Percentiles rank a stretch among this genome's conserved stretches.
These are phyloP conservation scores for Rutidosis leptorrhynchoides DNA, from an alignment of 129 eudicot genomes.

Conservation along the genomic window DNA sequence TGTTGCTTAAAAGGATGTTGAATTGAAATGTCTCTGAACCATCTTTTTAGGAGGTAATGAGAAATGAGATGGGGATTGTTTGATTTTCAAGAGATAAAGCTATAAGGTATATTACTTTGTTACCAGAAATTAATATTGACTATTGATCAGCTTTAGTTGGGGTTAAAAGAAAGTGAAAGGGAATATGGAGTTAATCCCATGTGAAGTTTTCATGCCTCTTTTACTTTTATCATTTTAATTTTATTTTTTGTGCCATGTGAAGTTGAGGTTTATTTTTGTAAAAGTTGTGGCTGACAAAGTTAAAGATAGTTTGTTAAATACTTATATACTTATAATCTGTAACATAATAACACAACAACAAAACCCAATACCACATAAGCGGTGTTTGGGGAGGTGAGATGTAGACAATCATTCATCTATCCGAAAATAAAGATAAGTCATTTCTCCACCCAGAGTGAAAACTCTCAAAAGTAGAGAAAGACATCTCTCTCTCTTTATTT, in stretches of 20 bases:
- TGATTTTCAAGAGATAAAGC: neutral
- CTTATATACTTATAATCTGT: no score
- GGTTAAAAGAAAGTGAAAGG: slow-evolving; percentile 5
- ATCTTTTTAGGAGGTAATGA: neutral
- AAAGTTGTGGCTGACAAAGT: slow-evolving; percentile 2
- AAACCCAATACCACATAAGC: no score
- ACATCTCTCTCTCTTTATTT: no score
- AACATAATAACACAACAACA: no score
- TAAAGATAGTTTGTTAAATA: no score
- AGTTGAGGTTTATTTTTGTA: neutral
- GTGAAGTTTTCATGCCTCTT: neutral
- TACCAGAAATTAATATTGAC: neutral
- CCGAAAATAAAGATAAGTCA: no score
- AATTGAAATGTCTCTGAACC: neutral
- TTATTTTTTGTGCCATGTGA: neutral
- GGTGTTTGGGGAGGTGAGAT: no score
- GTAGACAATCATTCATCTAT: no score
- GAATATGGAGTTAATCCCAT: neutral
- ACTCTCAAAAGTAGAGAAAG: no score
- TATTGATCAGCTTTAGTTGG: neutral
- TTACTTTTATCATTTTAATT: neutral
- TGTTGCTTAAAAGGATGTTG: neutral
- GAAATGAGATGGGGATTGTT: neutral
- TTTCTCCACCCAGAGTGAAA: no score
- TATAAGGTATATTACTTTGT: neutral